phyloP scores from a whole-genome alignment of 1,284 basidiomycete genomes.

The Leccinum olivaceoglutinosum region DNA sequence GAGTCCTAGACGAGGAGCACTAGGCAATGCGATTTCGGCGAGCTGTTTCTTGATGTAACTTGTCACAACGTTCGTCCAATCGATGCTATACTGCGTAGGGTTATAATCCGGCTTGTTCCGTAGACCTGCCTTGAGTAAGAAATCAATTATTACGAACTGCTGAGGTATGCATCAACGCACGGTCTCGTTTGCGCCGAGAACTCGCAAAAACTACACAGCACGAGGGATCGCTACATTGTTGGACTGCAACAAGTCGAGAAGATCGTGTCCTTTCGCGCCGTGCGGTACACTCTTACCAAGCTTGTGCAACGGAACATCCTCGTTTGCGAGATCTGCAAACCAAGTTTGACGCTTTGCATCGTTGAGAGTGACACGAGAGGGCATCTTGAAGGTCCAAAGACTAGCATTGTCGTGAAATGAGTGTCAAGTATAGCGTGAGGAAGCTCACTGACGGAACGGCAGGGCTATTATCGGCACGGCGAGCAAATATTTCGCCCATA shows the following conservation, averaged over 20 bases:
- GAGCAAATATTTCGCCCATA: constrained; percentile 74
- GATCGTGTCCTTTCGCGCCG: constrained; percentile 86
- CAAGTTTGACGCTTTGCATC: constrained; percentile 85
- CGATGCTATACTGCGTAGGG: constrained; percentile 80
- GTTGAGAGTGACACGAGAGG: constrained; percentile 85
- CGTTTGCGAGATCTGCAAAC: constrained; percentile 89
- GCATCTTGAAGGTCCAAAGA: constrained; percentile 75
- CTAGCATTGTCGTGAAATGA: constrained; percentile 34
- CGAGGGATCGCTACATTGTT: constrained; percentile 81
- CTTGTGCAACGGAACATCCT: constrained; percentile 81
- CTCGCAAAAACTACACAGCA: constrained; percentile 93
- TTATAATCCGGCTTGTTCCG: constrained; percentile 73
- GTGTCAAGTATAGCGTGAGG: not conserved
- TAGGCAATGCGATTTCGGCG: constrained; percentile 77
- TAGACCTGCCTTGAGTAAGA: constrained; percentile 49
- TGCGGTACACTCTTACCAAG: constrained; percentile 90
- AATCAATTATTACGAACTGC: not conserved
- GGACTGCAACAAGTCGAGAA: constrained; percentile 82
- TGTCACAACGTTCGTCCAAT: constrained; percentile 86
- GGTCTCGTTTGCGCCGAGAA: constrained; percentile 93
- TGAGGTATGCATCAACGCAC: constrained; percentile 33
- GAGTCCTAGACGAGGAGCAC: constrained; percentile 66
- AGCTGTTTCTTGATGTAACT: constrained; percentile 90
- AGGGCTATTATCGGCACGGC: constrained; percentile 51
- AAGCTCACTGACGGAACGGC: constrained; percentile 54